Conservation (phyloP, 208 protist species). For the Chromosphaera perkinsii region DNA sequence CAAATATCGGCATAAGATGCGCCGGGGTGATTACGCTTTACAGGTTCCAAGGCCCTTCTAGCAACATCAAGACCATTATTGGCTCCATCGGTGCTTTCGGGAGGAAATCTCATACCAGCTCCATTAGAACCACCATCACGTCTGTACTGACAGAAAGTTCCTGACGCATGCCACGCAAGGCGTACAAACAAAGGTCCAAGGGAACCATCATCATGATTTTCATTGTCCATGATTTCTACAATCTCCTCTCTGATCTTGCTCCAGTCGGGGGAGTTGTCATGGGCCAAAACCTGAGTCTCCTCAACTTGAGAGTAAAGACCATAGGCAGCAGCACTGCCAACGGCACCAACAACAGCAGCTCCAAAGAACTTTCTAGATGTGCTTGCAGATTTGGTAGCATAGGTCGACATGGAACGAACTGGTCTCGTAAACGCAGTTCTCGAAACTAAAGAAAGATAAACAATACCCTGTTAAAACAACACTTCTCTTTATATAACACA, state of each 20-base stretch:
- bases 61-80: conserved; percentile 74
- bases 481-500: no score
- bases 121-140: conserved; percentile 28
- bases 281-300: no score
- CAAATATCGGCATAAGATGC: conserved; percentile 84
- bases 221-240: conserved; percentile 16
- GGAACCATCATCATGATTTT: conserved; percentile 36
- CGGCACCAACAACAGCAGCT: no score
- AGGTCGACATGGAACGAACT: no score
- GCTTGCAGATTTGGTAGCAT: no score
- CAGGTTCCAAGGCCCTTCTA: conserved; percentile 69
- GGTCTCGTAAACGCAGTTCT: no score
- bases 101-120: conserved; percentile 36
- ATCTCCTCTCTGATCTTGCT: conserved; percentile 9
- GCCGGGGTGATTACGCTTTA: conserved; percentile 73
- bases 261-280: conserved; percentile 8
- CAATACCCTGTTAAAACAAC: no score
- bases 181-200: conserved; percentile 47
- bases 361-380: no score
- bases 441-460: no score
- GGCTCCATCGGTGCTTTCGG: conserved; percentile 44
- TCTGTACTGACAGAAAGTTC: conserved; percentile 38
- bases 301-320: no score
- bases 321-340: no score
- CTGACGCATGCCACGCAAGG: conserved; percentile 51